Base-by-base conservation (phyloP, 257 asterid genomes). In the Solanum sejunctum region DNA sequence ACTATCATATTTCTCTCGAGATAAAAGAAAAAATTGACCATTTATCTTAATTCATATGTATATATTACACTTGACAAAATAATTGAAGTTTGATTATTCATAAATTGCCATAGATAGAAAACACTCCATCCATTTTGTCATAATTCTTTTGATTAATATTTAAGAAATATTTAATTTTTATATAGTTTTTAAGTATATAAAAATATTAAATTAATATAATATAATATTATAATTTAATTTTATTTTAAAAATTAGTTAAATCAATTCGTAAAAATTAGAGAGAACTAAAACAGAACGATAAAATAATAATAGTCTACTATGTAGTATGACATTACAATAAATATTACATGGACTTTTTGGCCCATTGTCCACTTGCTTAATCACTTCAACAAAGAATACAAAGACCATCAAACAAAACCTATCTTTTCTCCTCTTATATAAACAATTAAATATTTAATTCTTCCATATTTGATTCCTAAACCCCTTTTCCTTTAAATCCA, bases 351-450 rank as follows among this genome's bases (percentile, higher is more conserved):
- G 70, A 41, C 58, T 10, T 32, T 71, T 12, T 26, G 16, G 60
- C 16, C 58, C 39, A 56, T 6, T 47, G 1, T 8, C 13, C 47
- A 64, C 83, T 70, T 78, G n/a, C 81, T 86, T 36, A 45, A 28
- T 80, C 86, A 66, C 56, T 18, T 21, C 2, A 7, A 57, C 60
- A 51, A 82, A 77, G 78, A 60, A 6, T 84, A 77, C 86, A 88
- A 82, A 84, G 11, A 82, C 85, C 78, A 49, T 81, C 49, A 61
- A 60, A 86, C 86, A 84, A 86, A 82, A 69, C 26, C 85, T 52
- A 63, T 75, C 87, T 84, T 85, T 89, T 75, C 23, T 81, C 55
- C 36, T 5, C 28, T 41, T 21, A 51, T 80, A 20, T 16, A n/a
- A 28, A 12, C 18, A 56, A 52, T 81, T 57, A 32, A 32, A 32